Evolutionary conservation across 1,139 yeast species (phyloP), one percentile per base, ranked within the genome.

Genomic region (Kodamaea ohmeri): DNA sequence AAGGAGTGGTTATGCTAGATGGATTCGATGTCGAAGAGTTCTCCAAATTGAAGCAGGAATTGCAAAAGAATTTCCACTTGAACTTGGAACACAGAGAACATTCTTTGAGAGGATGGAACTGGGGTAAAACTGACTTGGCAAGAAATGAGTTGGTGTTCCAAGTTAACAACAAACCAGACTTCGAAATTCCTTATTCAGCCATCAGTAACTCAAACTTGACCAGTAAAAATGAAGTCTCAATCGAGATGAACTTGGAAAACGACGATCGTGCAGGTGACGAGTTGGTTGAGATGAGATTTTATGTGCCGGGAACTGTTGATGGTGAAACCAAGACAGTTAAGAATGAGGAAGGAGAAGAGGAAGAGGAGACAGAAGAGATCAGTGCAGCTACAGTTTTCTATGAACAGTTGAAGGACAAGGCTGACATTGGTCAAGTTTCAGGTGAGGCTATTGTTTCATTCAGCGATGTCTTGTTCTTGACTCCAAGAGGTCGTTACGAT

Each of bases 401-500:
- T 55, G 97, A 92, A 47, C 89, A 86, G 51, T 74, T 92, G 59
- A 89, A 85, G 60, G 97, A 90, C 47, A 83, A 81, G 58, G 98
- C 98, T n/a, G 94, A 87, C 50, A 87, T 92, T 58, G 97, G 97
- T 21, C 94, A 84, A 61, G 94, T 83, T 39, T 86, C 96, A 1
- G 98, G 97, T 32, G 96, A 90, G 50, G 95, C 96, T n/a, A 85
- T 94, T 59, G 97, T 89, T 3, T 84, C 97, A 4, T 89, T 92
- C 67, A 79, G 87, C 38, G 97, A 90, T 54, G 83, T 89, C 8
- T 73, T 92, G 57, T 89, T 92, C 73, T 78, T 94, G 44, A 94
- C 98, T 1, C 99, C 99, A 52, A 81, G 95, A 75, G 98, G 98
- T 52, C 92, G 98, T 63, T 92, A 90, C 62, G 98, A 94, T 60